Evolutionary conservation across 2,329 filamentous ascomycete species (phyloP).

Genomic region (Pestalotiopsis sp.): DNA sequence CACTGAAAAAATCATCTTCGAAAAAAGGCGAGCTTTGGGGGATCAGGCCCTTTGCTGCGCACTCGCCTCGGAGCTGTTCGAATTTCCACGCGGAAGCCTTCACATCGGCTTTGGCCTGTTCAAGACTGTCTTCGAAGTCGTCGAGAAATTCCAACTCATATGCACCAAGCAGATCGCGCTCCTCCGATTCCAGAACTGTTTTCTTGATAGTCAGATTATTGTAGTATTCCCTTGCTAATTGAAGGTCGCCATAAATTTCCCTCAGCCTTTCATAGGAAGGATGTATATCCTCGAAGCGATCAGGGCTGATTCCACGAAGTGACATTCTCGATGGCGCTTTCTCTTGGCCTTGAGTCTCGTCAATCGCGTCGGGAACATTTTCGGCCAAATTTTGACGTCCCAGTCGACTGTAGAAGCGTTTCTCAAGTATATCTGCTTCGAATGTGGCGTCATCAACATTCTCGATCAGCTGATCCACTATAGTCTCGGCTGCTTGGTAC

Average conservation of each 20-base stretch:
- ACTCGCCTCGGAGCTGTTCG: constrained; percentile 38
- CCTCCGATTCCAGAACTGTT: constrained; percentile 25
- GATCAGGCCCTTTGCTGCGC: constrained; percentile 44
- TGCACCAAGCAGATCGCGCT: constrained; percentile 22
- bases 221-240: constrained; percentile 49
- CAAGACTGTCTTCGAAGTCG: constrained; percentile 41
- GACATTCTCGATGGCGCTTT: constrained; percentile 22
- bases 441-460: constrained; percentile 26
- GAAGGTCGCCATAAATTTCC: constrained; percentile 45
- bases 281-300: constrained; percentile 43
- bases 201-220: constrained; percentile 44
- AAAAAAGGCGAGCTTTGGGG: constrained; percentile 28
- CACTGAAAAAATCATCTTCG: background rate
- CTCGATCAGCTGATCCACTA: constrained; percentile 29
- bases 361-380: background rate
- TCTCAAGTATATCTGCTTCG: constrained; percentile 26
- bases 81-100: constrained; percentile 36
- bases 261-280: constrained; percentile 49
- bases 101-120: constrained; percentile 35
- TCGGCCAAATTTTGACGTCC: constrained; percentile 3
- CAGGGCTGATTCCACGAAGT: constrained; percentile 31
- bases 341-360: constrained; percentile 2
- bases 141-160: constrained; percentile 47
- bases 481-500: constrained; percentile 28
- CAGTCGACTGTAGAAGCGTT: constrained; percentile 26